Base-by-base conservation (phyloP, 2,329 filamentous ascomycete genomes). In the Colletotrichum orbiculare region DNA sequence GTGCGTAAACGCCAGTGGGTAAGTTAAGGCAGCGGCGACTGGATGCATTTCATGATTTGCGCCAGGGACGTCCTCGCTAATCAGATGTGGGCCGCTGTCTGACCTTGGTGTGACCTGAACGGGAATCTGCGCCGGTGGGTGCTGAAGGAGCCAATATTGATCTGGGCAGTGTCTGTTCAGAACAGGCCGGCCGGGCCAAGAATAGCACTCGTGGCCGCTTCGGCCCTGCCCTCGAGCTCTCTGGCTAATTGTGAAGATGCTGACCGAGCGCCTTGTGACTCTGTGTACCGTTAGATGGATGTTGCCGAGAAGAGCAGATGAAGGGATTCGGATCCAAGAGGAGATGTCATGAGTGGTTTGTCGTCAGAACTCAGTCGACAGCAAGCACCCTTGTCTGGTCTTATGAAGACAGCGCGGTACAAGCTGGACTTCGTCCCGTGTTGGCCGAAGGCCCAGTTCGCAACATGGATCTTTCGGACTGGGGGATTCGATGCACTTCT, bases 41-140 rank as follows among this genome's bases (percentile, higher is more conserved):
- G 55, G 55, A 58, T 38, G 54, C 50, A n/a, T 25, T 48, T 54
- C 33, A 49, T 58, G 64, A 66, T 66, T 64, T 66, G 64, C 64
- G 60, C 64, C 48, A 64, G 64, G 60, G 64, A 59, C 47, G 60
- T 66, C 58, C 64, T 66, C 64, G 64, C 64, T 64, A 64, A 66
- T 66, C 64, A 66, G 54, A 41, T 41, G 60, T 66, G 64, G 64
- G 47, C 60, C 48, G 25, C 58, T 53, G 52, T 64, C 59, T 50
- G 54, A 66, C 60, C 60, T 54, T 59, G 62, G 58, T 62, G 52
- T 42, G 47, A 65, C 62, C 62, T 65, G 58, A 62, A 62, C 46
- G 52, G 62, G 62, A 62, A 56, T 53, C 47, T 65, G 52, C 57
- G 62, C 62, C 58, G 62, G 58, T 25, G 37, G 25, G 34, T 50